Evolutionary conservation across 2,329 filamentous ascomycete genomes (phyloP), one percentile per base, ranked within the genome.

Genomic region (Helicocarpus griseus): DNA sequence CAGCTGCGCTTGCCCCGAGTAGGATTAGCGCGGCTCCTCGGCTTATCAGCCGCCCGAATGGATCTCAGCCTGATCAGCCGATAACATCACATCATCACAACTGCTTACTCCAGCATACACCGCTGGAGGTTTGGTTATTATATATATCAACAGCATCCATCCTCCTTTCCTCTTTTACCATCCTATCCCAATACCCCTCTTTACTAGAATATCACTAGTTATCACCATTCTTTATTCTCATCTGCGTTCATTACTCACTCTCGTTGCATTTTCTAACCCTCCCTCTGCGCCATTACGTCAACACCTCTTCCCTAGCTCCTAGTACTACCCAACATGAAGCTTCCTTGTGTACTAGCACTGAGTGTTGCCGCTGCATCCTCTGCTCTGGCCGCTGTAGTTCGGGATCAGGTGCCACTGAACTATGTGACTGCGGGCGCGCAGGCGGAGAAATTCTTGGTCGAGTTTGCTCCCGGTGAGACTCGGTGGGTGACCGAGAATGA

Each of bases 401-500:
- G 64, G 43, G 61, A 68, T 49, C 63, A 69, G 52, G 56, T 62
- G 44, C 60, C 58, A 26, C 53, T 69, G 52, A 39, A 40, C 11
- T 29, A 55, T 38, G 46, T 46, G 47, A 47, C 53, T 28, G 56
- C 59, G 38, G 60, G 63, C 53, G 52, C 62, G 9, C 57, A n/a
- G 2, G 28, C 62, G n/a, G 79, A 85, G 61, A 76, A 76, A 60
- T 93, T 79, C 67, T 77, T 95, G 44, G 83, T 98, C 57, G 90
- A 97, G 73, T 77, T 93, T 24, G 79, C 81, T n/a, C 89, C 89
- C 3, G 89, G 87, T 51, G 78, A 91, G 65, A 90, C 84, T 22
- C 75, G 79, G 76, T 93, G 87, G 86, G 85, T 96, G 29, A 94
- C 88, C 0, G 91, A 97, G 63, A 87, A 95, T 33, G 83, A 96